Evolutionary conservation across 495 filamentous ascomycete genomes (phyloP).

Genomic region (Staphylotrichum longicolle): DNA sequence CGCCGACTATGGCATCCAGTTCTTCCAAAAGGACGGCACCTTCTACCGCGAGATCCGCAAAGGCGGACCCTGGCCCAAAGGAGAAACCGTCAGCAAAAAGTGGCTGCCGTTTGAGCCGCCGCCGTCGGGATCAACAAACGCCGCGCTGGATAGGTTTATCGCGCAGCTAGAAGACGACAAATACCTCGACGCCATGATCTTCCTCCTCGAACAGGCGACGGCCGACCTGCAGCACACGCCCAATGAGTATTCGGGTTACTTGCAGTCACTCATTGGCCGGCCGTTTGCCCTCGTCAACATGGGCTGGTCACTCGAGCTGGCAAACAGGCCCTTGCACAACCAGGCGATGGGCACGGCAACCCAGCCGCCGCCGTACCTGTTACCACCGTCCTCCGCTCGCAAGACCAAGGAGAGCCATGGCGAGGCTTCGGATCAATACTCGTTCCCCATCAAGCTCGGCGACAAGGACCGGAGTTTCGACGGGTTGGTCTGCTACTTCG

Average conservation of each 20-base stretch:
- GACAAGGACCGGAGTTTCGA: not conserved
- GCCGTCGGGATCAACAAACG: conserved; percentile 7
- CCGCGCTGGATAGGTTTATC: conserved; percentile 41
- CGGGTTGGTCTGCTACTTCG: not conserved
- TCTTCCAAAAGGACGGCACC: conserved; percentile 49
- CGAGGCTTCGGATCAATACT: no score
- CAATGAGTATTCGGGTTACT: not conserved
- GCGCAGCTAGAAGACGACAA: conserved; percentile 22
- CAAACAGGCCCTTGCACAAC: conserved; percentile 15
- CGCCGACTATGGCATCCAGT: conserved; percentile 46
- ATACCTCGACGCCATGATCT: conserved; percentile 36
- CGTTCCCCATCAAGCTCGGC: no score
- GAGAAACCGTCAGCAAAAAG: conserved; percentile 18
- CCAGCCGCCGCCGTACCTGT: no score
- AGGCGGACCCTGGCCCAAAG: conserved; percentile 27
- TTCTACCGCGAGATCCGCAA: conserved; percentile 52
- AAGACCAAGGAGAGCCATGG: no score
- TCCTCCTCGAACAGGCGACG: conserved; percentile 20
- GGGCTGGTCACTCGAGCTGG: conserved; percentile 49
- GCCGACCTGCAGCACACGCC: conserved; percentile 4
- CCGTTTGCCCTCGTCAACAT: conserved; percentile 50
- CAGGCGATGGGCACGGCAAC: conserved; percentile 12
- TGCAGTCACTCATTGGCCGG: conserved; percentile 38
- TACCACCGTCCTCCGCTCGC: no score
- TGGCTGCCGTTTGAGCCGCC: conserved; percentile 40